Evolutionary conservation across 495 filamentous ascomycete genomes (phyloP).

Genomic region (Penicillium atrosanguineum): DNA sequence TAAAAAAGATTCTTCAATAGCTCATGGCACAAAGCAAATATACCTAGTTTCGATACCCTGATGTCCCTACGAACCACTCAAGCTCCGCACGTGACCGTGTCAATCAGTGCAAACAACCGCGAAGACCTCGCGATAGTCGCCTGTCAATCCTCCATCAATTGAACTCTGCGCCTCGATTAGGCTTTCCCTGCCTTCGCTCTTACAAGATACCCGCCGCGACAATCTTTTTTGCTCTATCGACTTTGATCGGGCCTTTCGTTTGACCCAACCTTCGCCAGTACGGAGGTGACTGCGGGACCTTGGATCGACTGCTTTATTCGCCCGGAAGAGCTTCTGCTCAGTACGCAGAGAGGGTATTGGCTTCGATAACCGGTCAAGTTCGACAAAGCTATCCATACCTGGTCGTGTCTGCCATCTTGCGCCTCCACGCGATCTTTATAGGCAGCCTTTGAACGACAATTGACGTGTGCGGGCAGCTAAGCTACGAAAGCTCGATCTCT

Average conservation of each 20-base stretch:
- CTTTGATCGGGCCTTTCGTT: neutral
- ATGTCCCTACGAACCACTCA: neutral
- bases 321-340: neutral
- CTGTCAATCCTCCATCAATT: slow-evolving; percentile 4
- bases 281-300: neutral
- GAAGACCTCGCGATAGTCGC: slow-evolving; percentile 7
- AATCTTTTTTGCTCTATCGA: neutral
- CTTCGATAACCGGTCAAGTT: neutral
- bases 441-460: neutral
- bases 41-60: neutral
- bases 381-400: neutral
- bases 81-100: slow-evolving; percentile 15
- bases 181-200: neutral
- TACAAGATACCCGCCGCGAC: neutral
- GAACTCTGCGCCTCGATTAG: neutral
- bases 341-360: neutral
- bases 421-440: neutral
- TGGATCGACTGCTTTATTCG: neutral
- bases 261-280: neutral
- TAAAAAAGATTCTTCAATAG: neutral
- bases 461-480: neutral
- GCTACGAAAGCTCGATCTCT: neutral
- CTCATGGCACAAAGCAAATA: neutral
- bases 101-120: slow-evolving; percentile 20
- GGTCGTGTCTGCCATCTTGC: neutral